phyloP scores from a whole-genome alignment of 192 early-diverging fungal species.

The Entomortierella lignicola region DNA sequence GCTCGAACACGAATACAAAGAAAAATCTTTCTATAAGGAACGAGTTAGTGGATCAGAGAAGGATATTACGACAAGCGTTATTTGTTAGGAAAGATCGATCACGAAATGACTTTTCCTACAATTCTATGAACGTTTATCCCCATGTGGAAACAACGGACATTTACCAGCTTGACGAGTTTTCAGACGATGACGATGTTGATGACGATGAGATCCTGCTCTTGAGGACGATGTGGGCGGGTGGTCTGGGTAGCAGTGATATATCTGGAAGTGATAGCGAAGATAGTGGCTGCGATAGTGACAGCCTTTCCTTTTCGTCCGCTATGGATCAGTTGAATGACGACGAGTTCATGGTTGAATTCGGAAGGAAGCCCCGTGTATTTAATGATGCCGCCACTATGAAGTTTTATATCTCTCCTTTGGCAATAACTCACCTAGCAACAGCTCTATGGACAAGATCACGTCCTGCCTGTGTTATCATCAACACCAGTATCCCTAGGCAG shows the following conservation, averaged over 20 bases:
- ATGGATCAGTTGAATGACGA: constrained; percentile 6
- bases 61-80: background rate
- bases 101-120: constrained; percentile 3
- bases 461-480: constrained; percentile 46
- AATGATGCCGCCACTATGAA: constrained; percentile 21
- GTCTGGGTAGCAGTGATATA: background rate
- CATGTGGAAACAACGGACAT: constrained; percentile 11
- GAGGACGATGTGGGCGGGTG: constrained; percentile 2
- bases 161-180: background rate
- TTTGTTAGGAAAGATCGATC: constrained; percentile 6
- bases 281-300: constrained; percentile 19
- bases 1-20: background rate
- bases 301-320: background rate
- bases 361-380: constrained; percentile 33
- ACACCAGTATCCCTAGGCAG: constrained; percentile 35
- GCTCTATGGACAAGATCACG: constrained; percentile 33
- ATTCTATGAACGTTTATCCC: constrained; percentile 25
- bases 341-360: constrained; percentile 33
- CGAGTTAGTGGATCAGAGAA: background rate
- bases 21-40: background rate
- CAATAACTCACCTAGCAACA: constrained; percentile 25
- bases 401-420: constrained; percentile 38
- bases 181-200: constrained; percentile 1
- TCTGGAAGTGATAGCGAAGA: constrained; percentile 13
- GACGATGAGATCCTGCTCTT: constrained; percentile 8